Evolutionary conservation across 495 filamentous ascomycete genomes (phyloP).

Genomic region (Penicillium alfredii): DNA sequence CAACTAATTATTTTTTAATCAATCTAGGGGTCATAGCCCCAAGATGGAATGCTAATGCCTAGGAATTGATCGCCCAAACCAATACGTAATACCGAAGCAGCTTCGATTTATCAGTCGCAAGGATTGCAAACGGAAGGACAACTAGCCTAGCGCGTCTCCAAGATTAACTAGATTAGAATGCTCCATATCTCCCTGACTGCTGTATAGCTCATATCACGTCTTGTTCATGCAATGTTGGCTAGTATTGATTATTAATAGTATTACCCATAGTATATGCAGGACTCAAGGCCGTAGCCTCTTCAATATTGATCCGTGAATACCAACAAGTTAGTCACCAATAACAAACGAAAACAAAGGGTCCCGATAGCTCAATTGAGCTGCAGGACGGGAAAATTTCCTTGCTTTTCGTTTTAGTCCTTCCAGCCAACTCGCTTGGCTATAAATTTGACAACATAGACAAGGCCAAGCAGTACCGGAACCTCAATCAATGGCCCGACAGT

Average conservation of each 20-base stretch:
- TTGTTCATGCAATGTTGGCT: too few relatives aligned
- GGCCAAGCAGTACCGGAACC: constrained; percentile 73
- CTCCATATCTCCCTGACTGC: not conserved
- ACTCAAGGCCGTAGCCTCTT: not conserved
- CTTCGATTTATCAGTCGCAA: not conserved
- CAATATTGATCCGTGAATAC: not conserved
- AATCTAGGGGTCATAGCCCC: not conserved
- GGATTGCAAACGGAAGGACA: not conserved
- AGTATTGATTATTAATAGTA: constrained; percentile 1
- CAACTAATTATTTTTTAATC: not conserved
- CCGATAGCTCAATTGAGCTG: not conserved
- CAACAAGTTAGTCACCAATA: not conserved
- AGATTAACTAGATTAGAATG: not conserved
- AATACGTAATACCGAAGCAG: too few relatives aligned
- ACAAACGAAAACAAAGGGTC: not conserved
- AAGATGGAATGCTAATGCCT: not conserved
- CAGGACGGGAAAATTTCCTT: not conserved
- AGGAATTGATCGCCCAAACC: not conserved
- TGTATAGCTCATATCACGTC: constrained; percentile 1
- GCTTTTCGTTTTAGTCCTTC: not conserved
- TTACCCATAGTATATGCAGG: constrained; percentile 1
- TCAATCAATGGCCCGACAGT: constrained; percentile 91
- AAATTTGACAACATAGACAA: constrained; percentile 69
- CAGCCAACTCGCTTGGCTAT: constrained; percentile 3
- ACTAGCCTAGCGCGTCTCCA: not conserved